Percentiles rank a stretch among this genome's conserved stretches.
phyloP scores from a whole-genome alignment of 2,329 filamentous ascomycete species.

The Fusarium nematophilum region DNA sequence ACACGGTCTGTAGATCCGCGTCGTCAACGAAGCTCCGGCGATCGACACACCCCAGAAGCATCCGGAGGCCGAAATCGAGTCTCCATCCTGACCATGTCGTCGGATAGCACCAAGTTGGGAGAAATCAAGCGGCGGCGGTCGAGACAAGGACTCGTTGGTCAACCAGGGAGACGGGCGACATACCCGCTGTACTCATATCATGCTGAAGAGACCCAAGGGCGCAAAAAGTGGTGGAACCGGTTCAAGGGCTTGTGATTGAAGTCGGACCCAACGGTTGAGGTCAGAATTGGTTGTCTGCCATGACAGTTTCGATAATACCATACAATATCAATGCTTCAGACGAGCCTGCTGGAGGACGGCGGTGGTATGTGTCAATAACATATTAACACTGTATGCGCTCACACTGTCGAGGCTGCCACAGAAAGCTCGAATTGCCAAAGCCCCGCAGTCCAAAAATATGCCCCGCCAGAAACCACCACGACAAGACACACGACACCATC shows the following conservation, averaged over 20 bases:
- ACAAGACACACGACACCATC: constrained; percentile 35
- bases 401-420: constrained; percentile 35
- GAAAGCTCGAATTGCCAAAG: constrained; percentile 36
- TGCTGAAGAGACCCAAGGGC: constrained; percentile 20
- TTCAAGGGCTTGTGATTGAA: constrained; percentile 18
- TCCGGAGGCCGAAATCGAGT: constrained; percentile 28
- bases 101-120: constrained; percentile 59
- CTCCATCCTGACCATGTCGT: constrained; percentile 52
- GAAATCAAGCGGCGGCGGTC: constrained; percentile 49
- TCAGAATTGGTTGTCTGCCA: no score
- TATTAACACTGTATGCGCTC: background rate
- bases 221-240: constrained; percentile 40
- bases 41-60: constrained; percentile 10
- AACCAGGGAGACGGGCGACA: constrained; percentile 12
- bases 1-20: constrained; percentile 16
- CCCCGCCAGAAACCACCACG: constrained; percentile 41
- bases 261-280: background rate
- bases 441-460: constrained; percentile 47
- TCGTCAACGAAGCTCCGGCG: constrained; percentile 13
- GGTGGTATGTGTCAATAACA: background rate
- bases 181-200: constrained; percentile 37
- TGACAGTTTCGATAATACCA: no score
- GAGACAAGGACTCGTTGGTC: constrained; percentile 14
- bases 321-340: no score
- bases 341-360: no score